These are phyloP conservation scores for Eimeria mitis DNA, from an alignment of 169 alveolate genomes.

Conservation along the genomic window DNA sequence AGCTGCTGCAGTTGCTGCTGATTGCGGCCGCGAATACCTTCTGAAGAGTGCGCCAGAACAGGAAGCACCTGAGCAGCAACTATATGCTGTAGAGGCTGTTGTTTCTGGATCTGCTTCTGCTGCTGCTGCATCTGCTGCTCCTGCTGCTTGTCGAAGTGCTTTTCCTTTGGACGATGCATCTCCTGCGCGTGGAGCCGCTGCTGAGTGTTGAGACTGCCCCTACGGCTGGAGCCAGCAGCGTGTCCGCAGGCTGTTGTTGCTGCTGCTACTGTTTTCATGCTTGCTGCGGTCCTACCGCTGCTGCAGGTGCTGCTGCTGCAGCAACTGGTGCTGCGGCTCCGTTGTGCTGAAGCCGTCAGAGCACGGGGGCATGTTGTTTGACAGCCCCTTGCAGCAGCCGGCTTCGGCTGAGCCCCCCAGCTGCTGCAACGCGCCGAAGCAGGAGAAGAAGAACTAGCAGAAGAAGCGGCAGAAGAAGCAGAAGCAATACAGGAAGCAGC, in stretches of 20 bases:
- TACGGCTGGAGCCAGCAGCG: background rate
- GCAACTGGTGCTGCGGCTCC: slow-evolving; percentile 17
- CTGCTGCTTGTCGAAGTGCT: slow-evolving; percentile 1
- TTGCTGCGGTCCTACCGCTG: background rate
- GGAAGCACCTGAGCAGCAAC: background rate
- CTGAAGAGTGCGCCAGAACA: background rate
- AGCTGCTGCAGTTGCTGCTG: background rate
- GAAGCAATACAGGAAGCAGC: background rate
- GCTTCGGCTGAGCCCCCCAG: slow-evolving; percentile 21
- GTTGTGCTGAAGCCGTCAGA: background rate
- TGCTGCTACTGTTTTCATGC: background rate
- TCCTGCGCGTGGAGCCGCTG: background rate
- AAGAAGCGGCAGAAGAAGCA: background rate
- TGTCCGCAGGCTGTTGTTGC: background rate
- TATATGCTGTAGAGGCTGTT: background rate
- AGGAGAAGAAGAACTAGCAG: background rate
- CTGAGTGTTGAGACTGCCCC: background rate
- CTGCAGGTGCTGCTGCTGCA: background rate
- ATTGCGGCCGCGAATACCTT: background rate
- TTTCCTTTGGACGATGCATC: background rate
- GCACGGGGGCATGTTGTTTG: background rate
- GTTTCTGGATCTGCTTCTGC: background rate
- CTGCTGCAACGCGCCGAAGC: slow-evolving; percentile 6
- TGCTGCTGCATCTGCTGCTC: background rate
- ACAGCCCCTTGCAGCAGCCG: background rate